phyloP scores from a whole-genome alignment of 306 rosid genomes.

The Inga leiocalycina region DNA sequence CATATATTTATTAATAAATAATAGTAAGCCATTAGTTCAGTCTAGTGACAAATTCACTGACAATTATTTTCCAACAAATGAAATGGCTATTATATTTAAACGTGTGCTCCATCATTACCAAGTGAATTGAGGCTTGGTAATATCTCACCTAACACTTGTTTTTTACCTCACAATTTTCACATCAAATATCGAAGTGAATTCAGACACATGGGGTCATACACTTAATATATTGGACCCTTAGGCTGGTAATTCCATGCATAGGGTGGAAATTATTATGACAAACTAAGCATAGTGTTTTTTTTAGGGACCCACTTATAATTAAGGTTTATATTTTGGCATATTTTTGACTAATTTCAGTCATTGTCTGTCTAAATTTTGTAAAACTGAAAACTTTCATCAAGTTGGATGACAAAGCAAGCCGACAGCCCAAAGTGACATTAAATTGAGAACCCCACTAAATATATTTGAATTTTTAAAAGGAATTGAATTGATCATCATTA shows the following conservation, averaged over 20 bases:
- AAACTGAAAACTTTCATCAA: neutral
- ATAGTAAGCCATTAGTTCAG: too few species aligned
- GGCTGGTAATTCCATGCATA: neutral
- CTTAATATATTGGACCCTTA: neutral
- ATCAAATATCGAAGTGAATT: neutral
- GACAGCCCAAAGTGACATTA: neutral
- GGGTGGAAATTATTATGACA: neutral
- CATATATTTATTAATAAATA: too few species aligned
- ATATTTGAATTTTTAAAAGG: neutral
- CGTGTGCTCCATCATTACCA: neutral
- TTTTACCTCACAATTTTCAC: neutral
- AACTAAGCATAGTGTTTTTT: neutral
- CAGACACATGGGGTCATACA: neutral
- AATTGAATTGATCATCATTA: neutral
- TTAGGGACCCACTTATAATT: neutral
- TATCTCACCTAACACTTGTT: constrained; percentile 25
- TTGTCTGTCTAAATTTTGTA: constrained; percentile 6
- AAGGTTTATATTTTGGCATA: neutral
- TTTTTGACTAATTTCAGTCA: constrained; percentile 14
- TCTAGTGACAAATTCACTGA: too few species aligned
- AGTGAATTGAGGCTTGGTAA: constrained; percentile 6
- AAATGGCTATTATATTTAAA: neutral
- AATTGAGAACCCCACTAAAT: neutral
- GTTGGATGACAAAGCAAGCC: neutral
- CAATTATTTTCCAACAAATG: neutral